Base-by-base conservation (phyloP, 108 stramenopile genomes). In the Stephanodiscus minutulus region DNA sequence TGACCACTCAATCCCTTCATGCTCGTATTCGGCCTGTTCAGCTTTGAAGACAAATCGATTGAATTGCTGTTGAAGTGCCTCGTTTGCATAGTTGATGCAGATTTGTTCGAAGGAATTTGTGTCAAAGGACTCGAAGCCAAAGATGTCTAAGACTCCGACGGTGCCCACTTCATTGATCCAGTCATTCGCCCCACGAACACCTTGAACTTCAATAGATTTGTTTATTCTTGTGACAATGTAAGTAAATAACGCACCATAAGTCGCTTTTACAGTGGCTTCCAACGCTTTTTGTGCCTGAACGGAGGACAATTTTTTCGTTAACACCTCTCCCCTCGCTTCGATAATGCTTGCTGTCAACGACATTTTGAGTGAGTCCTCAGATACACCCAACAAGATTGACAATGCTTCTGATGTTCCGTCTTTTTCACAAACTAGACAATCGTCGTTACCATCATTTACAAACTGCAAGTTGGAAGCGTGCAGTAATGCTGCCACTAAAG, bases 111-210 rank as follows among this genome's bases (percentile, higher is more conserved):
- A 98, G 20, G 89, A 89, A 74, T 97, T 97, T 37, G 62, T 64
- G 9, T 85, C 83, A 70, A 99, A 99, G 29, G 92, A 93, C 76
- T 99, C 99, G 70, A 99, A 99, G 25, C 99, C 99, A 79, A 99
- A 99, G 62, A 99, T 99, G 73, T 99, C 99, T 21, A 99, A 80
- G 28, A 99, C 92, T 48, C 97, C 97, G 53, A 98, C 98, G 22
- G 91, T 91, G 9, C 91, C 83, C 12, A 73, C 79, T 9, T 85
- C 72, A 27, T 80, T 86, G 3, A 52, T 48, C 31, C 49, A 22
- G 35, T 63, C 71, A 37, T 52, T 28, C 12, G 59, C 56, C 61
- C 29, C 28, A 29, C 39, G 18, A 43, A 73, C 76, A 24, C 61
- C 73, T 46, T 53, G 70, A 7, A 86, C 83, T 60, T 79, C 73